Conservation (phyloP, 2,329 filamentous ascomycete species). For the Kalmusia sp. region DNA sequence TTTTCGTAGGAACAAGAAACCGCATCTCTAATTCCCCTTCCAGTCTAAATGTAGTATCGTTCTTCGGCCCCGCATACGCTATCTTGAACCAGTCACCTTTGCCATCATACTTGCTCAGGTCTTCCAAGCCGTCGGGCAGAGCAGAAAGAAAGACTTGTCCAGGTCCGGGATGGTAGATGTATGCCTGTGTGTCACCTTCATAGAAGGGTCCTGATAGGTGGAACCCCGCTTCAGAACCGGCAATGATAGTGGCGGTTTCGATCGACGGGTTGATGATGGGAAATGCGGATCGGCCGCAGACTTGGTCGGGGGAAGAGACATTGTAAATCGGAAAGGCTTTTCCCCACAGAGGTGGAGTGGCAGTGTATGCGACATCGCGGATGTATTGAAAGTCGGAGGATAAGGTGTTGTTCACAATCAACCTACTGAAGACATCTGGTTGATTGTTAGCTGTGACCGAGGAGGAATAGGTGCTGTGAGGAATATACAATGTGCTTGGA, state of each 20-base stretch:
- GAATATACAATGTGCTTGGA: too few relatives aligned
- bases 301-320: conserved; percentile 12
- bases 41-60: conserved; percentile 15
- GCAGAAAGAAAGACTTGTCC: conserved; percentile 25
- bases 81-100: conserved; percentile 28
- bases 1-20: conserved; percentile 22
- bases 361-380: conserved; percentile 18
- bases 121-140: conserved; percentile 9
- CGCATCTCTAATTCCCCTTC: conserved; percentile 13
- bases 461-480: too few relatives aligned
- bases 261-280: conserved; percentile 18
- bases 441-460: too few relatives aligned
- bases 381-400: conserved; percentile 27
- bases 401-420: conserved; percentile 26
- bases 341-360: conserved; percentile 7
- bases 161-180: conserved; percentile 24
- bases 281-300: conserved; percentile 18
- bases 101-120: conserved; percentile 20
- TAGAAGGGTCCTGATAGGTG: conserved; percentile 17
- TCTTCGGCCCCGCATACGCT: conserved; percentile 13
- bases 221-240: conserved; percentile 19
- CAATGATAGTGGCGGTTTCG: conserved; percentile 21
- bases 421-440: conserved; percentile 25
- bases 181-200: conserved; percentile 15
- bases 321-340: conserved; percentile 21